A percentile compares a stretch with the other conserved stretches of the same genome.
phyloP scores from a whole-genome alignment of 306 rosid genomes.

The Gastrolobium bilobum region DNA sequence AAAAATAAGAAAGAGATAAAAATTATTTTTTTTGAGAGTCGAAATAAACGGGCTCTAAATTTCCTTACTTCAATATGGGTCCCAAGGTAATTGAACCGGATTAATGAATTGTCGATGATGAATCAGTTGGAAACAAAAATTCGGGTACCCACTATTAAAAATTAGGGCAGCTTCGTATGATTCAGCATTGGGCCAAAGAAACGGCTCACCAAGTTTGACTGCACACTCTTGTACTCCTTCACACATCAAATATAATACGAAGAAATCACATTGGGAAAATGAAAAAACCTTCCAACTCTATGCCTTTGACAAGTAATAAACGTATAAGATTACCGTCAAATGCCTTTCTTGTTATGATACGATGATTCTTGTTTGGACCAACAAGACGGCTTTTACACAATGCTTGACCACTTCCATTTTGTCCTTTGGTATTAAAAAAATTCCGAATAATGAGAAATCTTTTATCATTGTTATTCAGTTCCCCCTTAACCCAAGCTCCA shows the following conservation, averaged over 20 bases:
- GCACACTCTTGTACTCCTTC: constrained; percentile 18
- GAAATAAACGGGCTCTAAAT: too few relatives aligned
- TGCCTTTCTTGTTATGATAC: constrained; percentile 14
- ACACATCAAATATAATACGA: neutral
- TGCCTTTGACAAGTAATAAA: constrained; percentile 16
- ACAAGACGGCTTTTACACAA: constrained; percentile 18
- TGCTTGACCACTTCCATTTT: constrained; percentile 30
- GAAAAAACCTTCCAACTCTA: neutral
- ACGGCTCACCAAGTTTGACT: constrained; percentile 47
- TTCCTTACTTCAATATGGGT: too few relatives aligned
- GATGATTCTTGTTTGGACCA: constrained; percentile 30
- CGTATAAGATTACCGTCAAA: neutral
- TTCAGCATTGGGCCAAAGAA: constrained; percentile 35
- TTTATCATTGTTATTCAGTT: neutral
- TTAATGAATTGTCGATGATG: too few relatives aligned
- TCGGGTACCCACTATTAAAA: neutral
- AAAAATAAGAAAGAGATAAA: too few relatives aligned
- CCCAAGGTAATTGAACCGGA: too few relatives aligned
- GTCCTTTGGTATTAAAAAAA: neutral
- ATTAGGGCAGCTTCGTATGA: neutral
- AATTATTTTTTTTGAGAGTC: too few relatives aligned
- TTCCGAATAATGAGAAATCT: neutral
- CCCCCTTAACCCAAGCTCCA: neutral
- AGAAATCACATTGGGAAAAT: neutral
- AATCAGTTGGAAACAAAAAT: too few relatives aligned